phyloP scores from a whole-genome alignment of 208 protist species.

The Trypanosoma platydactyli region DNA sequence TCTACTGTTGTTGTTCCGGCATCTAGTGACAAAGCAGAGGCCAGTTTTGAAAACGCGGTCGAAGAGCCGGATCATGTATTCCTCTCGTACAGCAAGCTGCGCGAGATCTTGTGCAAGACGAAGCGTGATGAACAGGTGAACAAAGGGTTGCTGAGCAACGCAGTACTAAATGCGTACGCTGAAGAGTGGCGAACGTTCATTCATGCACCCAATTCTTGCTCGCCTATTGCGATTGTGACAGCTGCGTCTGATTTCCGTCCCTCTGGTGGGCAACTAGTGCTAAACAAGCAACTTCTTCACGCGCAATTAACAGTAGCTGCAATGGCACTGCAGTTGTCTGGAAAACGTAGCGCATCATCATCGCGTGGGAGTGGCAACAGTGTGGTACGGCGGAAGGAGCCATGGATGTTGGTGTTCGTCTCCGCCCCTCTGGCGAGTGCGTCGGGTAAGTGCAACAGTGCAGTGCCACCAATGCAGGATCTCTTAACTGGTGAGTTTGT shows the following conservation, averaged over 20 bases:
- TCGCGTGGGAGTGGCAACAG: slow-evolving; percentile 4
- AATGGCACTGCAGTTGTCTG: slow-evolving; percentile 37
- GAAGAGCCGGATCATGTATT: slow-evolving; percentile 85
- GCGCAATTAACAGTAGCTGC: slow-evolving; percentile 73
- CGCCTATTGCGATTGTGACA: slow-evolving; percentile 63
- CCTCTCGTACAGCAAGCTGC: slow-evolving; percentile 80
- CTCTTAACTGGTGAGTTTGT: slow-evolving; percentile 87
- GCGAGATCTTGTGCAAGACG: slow-evolving; percentile 71
- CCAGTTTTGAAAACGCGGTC: not conserved
- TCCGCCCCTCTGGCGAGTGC: slow-evolving; percentile 59
- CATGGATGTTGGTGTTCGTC: slow-evolving; percentile 39
- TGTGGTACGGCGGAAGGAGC: slow-evolving; percentile 26
- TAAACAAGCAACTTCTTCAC: slow-evolving; percentile 88
- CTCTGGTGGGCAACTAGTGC: slow-evolving; percentile 35
- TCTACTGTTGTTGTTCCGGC: slow-evolving; percentile 17
- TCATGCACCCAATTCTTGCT: slow-evolving; percentile 56
- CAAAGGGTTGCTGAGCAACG: slow-evolving; percentile 58
- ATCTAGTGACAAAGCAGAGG: slow-evolving; percentile 8
- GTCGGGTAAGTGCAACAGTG: slow-evolving; percentile 26
- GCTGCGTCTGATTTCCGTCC: slow-evolving; percentile 75
- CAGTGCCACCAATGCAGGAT: slow-evolving; percentile 85
- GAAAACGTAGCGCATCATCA: slow-evolving; percentile 27
- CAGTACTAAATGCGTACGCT: slow-evolving; percentile 79
- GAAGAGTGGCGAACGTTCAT: slow-evolving; percentile 89
- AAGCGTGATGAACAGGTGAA: slow-evolving; percentile 67